Percentiles rank a stretch among this genome's conserved stretches.
phyloP scores from a whole-genome alignment of 371 early-diverging fungal species.

The Syncephalis fuscata region DNA sequence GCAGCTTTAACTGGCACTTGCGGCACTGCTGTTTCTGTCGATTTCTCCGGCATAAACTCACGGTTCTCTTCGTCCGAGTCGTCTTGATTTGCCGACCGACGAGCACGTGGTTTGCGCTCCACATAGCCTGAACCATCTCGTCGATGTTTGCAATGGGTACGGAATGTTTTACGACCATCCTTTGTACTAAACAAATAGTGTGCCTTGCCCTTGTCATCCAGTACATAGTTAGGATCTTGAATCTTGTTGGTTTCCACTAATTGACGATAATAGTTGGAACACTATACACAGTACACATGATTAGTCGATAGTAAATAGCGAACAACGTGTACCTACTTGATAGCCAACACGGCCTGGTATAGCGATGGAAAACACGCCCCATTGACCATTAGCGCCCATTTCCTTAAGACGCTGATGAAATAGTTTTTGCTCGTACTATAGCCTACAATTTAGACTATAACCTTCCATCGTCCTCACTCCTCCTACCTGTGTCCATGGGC shows the following conservation, averaged over 20 bases:
- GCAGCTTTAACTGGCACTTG: not conserved
- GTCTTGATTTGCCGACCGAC: not conserved
- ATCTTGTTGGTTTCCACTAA: constrained; percentile 72
- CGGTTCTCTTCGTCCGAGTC: constrained; percentile 11
- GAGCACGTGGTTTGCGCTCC: not conserved
- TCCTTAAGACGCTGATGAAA: constrained; percentile 68
- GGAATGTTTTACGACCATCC: constrained; percentile 56
- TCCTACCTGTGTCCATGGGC: constrained; percentile 56
- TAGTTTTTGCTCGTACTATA: constrained; percentile 53
- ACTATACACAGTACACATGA: constrained; percentile 21
- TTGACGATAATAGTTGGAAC: constrained; percentile 84
- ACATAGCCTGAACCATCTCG: not conserved
- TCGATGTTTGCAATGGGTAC: constrained; percentile 17
- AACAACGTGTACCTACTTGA: constrained; percentile 27
- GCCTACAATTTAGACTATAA: constrained; percentile 1
- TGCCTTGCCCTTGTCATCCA: constrained; percentile 74
- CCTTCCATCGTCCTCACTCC: not conserved
- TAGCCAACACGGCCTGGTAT: constrained; percentile 92
- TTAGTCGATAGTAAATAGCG: not conserved
- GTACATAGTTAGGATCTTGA: constrained; percentile 75
- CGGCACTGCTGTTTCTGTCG: constrained; percentile 13
- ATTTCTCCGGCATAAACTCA: constrained; percentile 7
- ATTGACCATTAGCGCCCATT: constrained; percentile 84
- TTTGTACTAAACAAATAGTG: constrained; percentile 67
- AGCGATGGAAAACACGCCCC: constrained; percentile 89